A percentile compares a stretch with the other conserved stretches of the same genome.
Conservation (phyloP, 2,329 filamentous ascomycete species). For the Hymenoscyphus infarciens region DNA sequence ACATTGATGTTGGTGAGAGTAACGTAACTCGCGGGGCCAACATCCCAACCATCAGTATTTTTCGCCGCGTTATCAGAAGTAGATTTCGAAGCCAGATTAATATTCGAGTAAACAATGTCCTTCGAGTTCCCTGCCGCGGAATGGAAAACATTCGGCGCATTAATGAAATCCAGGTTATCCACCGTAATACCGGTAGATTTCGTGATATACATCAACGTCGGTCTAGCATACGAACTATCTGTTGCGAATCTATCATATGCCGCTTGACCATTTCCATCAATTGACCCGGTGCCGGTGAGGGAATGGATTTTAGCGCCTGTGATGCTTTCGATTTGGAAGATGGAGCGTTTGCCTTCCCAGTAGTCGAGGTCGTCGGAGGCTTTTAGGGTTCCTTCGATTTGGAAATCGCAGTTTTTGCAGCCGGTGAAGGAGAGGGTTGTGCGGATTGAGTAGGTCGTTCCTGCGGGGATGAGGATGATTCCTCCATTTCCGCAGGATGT, state of each 20-base stretch:
- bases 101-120: constrained; percentile 37
- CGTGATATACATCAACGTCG: constrained; percentile 42
- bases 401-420: constrained; percentile 43
- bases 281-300: constrained; percentile 39
- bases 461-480: constrained; percentile 43
- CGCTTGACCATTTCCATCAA: constrained; percentile 46
- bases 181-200: constrained; percentile 40
- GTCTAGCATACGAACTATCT: constrained; percentile 39
- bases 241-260: constrained; percentile 41
- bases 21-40: constrained; percentile 44
- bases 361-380: constrained; percentile 39
- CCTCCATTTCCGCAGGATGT: constrained; percentile 39
- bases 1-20: constrained; percentile 48
- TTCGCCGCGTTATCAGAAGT: constrained; percentile 40
- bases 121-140: constrained; percentile 38
- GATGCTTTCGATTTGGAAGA: constrained; percentile 40
- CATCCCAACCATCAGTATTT: constrained; percentile 54
- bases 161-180: constrained; percentile 38
- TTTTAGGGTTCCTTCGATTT: constrained; percentile 44
- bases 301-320: constrained; percentile 40
- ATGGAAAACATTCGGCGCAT: constrained; percentile 45
- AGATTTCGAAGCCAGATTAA: constrained; percentile 40
- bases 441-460: constrained; percentile 42
- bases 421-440: constrained; percentile 42
- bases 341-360: constrained; percentile 41